Percentiles rank a stretch among this genome's conserved stretches.
Conservation (phyloP, 768 basidiomycete genomes). For the Pleurotus eryngii region DNA sequence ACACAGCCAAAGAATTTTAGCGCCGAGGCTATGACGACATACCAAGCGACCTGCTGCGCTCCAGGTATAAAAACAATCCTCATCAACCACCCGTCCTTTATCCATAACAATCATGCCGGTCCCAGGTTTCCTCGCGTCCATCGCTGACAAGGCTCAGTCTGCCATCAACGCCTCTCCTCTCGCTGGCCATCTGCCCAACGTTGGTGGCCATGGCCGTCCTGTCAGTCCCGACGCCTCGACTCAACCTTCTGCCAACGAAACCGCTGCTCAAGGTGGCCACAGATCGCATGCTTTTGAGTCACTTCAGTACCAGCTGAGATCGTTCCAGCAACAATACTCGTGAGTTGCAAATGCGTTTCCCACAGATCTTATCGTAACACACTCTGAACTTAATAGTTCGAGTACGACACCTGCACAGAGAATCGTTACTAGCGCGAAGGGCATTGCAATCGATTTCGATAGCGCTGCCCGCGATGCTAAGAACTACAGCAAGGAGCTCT, state of each 20-base stretch:
- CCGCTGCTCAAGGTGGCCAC: constrained; percentile 37
- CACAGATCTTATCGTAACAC: constrained; percentile 5
- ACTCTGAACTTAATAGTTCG: constrained; percentile 31
- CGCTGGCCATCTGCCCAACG: constrained; percentile 46
- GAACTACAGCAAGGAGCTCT: constrained; percentile 79
- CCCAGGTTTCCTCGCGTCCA: constrained; percentile 57
- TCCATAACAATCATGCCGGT: constrained; percentile 44
- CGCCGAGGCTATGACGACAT: background rate
- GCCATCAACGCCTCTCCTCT: constrained; percentile 64
- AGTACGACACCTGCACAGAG: constrained; percentile 64
- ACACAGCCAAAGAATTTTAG: too few species aligned
- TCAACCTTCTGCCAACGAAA: constrained; percentile 41
- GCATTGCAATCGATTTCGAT: constrained; percentile 73
- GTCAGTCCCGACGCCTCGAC: constrained; percentile 32
- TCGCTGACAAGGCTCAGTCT: constrained; percentile 76
- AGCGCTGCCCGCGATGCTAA: constrained; percentile 62
- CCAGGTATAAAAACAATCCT: background rate
- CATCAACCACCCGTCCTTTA: background rate
- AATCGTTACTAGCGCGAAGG: constrained; percentile 76
- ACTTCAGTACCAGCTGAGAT: constrained; percentile 70
- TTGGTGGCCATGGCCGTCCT: constrained; percentile 25
- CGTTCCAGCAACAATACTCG: constrained; percentile 73
- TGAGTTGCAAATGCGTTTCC: constrained; percentile 27
- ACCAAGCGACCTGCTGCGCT: background rate
- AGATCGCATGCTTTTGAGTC: constrained; percentile 58